Evolutionary conservation across 257 asterid genomes (phyloP).

Genomic region (Voacanga thouarsii): DNA sequence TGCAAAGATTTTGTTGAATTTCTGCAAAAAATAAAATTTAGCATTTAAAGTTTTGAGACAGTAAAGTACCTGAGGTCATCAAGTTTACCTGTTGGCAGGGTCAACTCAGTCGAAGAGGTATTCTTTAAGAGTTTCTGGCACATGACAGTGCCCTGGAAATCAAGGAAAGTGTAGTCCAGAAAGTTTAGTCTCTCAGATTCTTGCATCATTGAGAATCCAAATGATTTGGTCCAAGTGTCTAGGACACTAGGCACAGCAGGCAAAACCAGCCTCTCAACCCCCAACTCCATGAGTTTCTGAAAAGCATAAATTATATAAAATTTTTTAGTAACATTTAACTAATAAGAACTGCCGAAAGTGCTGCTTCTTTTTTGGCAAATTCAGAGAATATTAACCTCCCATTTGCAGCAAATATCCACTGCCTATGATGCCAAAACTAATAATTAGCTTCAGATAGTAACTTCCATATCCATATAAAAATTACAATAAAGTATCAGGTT

Average conservation of each 20-base stretch:
- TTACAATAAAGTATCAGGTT: neutral
- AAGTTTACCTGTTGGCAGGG: conserved; percentile 40
- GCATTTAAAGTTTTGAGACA: neutral
- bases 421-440: neutral
- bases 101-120: conserved; percentile 24
- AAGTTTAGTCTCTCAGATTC: conserved; percentile 54
- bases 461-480: neutral
- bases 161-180: conserved; percentile 54
- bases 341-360: neutral
- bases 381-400: neutral
- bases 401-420: neutral
- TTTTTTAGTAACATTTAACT: neutral
- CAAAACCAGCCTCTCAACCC: conserved; percentile 85
- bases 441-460: neutral
- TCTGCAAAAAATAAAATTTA: conserved; percentile 34
- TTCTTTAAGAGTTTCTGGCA: conserved; percentile 61
- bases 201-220: conserved; percentile 67
- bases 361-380: neutral
- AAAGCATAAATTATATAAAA: conserved; percentile 8
- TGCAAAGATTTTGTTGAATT: conserved; percentile 25
- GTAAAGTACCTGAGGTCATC: conserved; percentile 1
- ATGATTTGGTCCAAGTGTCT: conserved; percentile 68
- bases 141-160: conserved; percentile 73
- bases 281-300: conserved; percentile 62
- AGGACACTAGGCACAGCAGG: conserved; percentile 74